Conservation (phyloP, 139 green algal genomes). For the Chlorella sp. region DNA sequence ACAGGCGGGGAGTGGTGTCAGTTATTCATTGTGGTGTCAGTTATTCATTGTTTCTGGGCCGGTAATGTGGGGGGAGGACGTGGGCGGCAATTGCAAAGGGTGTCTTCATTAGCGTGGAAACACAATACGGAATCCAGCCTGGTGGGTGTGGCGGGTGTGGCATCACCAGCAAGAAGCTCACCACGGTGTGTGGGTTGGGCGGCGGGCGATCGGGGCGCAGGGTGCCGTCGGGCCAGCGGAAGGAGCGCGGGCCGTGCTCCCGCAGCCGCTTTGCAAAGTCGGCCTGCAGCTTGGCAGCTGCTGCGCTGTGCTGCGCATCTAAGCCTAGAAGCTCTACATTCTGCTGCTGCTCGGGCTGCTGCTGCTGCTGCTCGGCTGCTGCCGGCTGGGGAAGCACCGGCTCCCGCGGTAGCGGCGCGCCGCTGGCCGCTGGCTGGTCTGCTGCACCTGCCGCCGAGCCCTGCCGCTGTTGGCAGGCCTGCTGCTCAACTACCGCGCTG, state of each 20-base stretch:
- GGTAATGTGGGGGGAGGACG: no score
- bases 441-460: not conserved
- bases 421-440: not conserved
- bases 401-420: not conserved
- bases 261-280: slow-evolving; percentile 36
- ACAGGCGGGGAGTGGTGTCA: not conserved
- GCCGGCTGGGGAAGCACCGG: not conserved
- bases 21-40: no score
- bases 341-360: not conserved
- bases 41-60: no score
- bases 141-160: no score
- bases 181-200: slow-evolving; percentile 39
- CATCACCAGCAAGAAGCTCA: not conserved
- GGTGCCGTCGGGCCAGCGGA: slow-evolving; percentile 48
- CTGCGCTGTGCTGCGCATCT: not conserved
- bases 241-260: slow-evolving; percentile 38
- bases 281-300: slow-evolving; percentile 1
- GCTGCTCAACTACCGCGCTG: slow-evolving; percentile 25
- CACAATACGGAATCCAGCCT: no score
- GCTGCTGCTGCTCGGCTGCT: not conserved
- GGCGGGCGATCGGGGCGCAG: slow-evolving; percentile 31
- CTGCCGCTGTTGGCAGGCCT: not conserved
- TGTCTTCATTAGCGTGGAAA: no score
- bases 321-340: not conserved
- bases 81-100: no score